Evolutionary conservation across 164 flowering plant genomes (phyloP).

Genomic region (Liriodendron chinense): DNA sequence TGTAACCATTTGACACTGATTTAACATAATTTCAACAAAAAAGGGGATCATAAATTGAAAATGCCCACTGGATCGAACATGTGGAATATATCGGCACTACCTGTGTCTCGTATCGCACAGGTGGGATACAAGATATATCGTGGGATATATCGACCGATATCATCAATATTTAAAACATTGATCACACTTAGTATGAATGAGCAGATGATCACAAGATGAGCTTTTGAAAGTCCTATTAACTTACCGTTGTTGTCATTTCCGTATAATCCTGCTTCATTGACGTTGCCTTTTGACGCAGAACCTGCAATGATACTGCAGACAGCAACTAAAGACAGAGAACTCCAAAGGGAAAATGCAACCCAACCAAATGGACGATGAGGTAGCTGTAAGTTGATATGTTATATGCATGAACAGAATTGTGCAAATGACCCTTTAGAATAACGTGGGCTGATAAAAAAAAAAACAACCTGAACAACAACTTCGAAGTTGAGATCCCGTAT

Average conservation of each 20-base stretch:
- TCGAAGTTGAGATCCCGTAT: constrained; percentile 94
- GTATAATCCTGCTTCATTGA: constrained; percentile 98
- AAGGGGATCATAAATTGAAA: no score
- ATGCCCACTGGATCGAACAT: no score
- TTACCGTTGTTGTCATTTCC: constrained; percentile 77
- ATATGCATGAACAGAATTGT: background rate
- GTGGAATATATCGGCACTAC: no score
- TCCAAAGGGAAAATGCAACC: background rate
- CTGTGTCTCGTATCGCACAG: no score
- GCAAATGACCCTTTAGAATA: background rate
- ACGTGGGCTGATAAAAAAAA: constrained; percentile 15
- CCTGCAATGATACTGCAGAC: constrained; percentile 62
- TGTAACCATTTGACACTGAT: no score
- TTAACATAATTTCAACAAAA: no score
- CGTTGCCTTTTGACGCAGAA: constrained; percentile 94
- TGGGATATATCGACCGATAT: no score
- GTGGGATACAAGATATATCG: no score
- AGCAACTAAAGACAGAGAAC: constrained; percentile 22
- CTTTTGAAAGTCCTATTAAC: constrained; percentile 18
- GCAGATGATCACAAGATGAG: background rate
- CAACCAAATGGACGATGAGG: background rate
- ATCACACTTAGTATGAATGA: background rate
- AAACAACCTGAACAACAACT: constrained; percentile 95
- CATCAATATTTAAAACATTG: no score
- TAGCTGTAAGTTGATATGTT: background rate